Evolutionary conservation across 192 early-diverging fungal genomes (phyloP).

Genomic region (Linnemannia zychae): DNA sequence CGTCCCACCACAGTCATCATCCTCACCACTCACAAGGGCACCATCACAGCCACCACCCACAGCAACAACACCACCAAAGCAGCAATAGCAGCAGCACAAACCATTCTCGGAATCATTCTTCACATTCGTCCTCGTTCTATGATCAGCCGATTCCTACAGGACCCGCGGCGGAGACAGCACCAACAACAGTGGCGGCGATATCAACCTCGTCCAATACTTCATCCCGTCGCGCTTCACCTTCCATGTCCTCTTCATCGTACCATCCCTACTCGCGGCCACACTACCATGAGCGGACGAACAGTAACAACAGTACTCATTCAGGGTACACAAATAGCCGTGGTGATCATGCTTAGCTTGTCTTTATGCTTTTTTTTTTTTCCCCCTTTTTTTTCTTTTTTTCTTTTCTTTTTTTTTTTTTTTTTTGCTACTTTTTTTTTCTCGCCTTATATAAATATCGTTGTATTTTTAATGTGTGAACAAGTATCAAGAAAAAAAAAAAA

Average conservation of each 20-base stretch:
- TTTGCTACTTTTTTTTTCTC: no score
- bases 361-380: no score
- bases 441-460: no score
- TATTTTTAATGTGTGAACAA: no score
- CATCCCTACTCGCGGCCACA: constrained; percentile 17
- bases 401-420: background rate
- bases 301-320: constrained; percentile 14
- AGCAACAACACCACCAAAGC: background rate
- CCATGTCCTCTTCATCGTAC: constrained; percentile 10
- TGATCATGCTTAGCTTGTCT: background rate
- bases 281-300: constrained; percentile 20
- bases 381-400: background rate
- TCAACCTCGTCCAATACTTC: constrained; percentile 2
- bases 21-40: background rate
- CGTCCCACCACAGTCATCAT: background rate
- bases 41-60: background rate
- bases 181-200: background rate
- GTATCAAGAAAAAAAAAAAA: no score
- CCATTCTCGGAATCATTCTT: constrained; percentile 10
- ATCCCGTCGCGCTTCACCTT: constrained; percentile 10
- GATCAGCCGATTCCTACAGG: constrained; percentile 14
- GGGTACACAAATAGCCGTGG: constrained; percentile 9
- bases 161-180: constrained; percentile 9
- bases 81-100: background rate
- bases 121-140: constrained; percentile 12